Base-by-base conservation (phyloP, 768 basidiomycete species). In the Phanerochaete sordida region DNA sequence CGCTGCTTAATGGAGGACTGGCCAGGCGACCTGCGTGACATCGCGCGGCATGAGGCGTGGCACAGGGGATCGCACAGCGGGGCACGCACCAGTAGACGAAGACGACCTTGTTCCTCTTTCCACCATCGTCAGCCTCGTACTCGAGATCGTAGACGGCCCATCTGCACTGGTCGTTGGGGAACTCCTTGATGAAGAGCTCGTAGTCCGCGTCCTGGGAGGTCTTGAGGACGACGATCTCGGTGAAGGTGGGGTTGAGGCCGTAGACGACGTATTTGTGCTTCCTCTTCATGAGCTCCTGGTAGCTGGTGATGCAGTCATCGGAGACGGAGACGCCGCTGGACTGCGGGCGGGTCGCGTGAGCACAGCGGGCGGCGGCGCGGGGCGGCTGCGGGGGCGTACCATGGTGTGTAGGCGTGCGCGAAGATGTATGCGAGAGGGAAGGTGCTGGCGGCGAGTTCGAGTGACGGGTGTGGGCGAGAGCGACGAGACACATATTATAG, bases 141-240 rank as follows among this genome's bases (percentile, higher is more conserved):
- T 91, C 87, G 63, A 95, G 88, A 73, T 98, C 95, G 68, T 94
- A 96, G 24, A 98, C 82, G n/a, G 90, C 95, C 84, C 86, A 99
- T 75, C 90, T 79, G 69, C 90, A 91, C 62, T 88, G 83, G 28
- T 67, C 67, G 70, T 87, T 83, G 1, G 95, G 94, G 58, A 98
- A 79, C 66, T 87, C 84, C 1, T 37, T 71, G 52, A 93, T 45
- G 72, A 98, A 98, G 0, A 81, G 79, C 0, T 94, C 89, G 74
- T 91, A 98, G 21, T 79, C 39, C 1, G 58, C 16, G 3, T 71
- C 71, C 4, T 68, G 59, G 23, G 85, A 86, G 19, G 75, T 79
- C 77, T 92, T 92, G 59, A 84, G 79, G 46, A 94, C 87, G 64
- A 91, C 68, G 74, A 98, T 90, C 75, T 91, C 82, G n/a, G 83